These are phyloP conservation scores for Yamadazyma blattariae DNA, from an alignment of 1,139 yeast species.

Conservation along the genomic window DNA sequence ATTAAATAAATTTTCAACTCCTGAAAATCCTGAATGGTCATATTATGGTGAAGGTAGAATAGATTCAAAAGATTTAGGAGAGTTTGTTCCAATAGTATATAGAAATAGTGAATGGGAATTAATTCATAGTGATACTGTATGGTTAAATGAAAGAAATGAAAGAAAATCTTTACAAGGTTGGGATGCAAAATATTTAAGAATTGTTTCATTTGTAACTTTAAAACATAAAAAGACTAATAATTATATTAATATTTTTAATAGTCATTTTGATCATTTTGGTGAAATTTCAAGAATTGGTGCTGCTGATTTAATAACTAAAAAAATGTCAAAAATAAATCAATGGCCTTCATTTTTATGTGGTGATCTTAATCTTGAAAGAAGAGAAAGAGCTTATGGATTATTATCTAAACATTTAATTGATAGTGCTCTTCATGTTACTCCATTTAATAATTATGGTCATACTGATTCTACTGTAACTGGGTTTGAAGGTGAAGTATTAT, in stretches of 20 bases:
- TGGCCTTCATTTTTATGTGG: conserved; percentile 47
- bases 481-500: conserved; percentile 35
- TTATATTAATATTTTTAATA: conserved; percentile 47
- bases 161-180: conserved; percentile 40
- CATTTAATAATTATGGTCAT: conserved; percentile 40
- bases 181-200: conserved; percentile 53
- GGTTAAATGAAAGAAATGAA: conserved; percentile 31
- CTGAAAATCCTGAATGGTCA: conserved; percentile 26
- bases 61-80: conserved; percentile 32
- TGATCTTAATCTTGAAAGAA: conserved; percentile 55
- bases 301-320: conserved; percentile 43
- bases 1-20: conserved; percentile 22
- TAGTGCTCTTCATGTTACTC: conserved; percentile 21
- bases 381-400: conserved; percentile 42
- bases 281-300: conserved; percentile 43
- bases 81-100: conserved; percentile 33
- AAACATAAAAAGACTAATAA: conserved; percentile 25
- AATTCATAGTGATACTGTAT: conserved; percentile 29
- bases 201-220: conserved; percentile 44
- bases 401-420: conserved; percentile 34
- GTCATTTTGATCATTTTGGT: conserved; percentile 60
- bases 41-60: conserved; percentile 35
- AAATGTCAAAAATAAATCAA: conserved; percentile 33
- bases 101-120: conserved; percentile 30
- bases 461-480: conserved; percentile 48